Conservation (phyloP, 768 basidiomycete species). For the Boletus huronensis region DNA sequence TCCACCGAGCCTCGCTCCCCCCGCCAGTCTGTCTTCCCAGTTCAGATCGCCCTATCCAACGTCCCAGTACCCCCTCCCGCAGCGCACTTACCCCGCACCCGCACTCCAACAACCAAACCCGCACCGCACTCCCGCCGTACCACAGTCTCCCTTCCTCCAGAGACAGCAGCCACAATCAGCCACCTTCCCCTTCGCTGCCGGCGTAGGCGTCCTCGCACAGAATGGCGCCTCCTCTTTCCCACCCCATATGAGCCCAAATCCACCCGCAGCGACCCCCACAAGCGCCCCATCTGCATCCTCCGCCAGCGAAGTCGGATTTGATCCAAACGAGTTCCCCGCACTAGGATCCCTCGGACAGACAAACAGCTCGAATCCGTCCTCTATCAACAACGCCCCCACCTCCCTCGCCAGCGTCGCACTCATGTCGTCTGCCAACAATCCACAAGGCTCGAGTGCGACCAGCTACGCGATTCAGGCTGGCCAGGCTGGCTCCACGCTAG, state of each 20-base stretch:
- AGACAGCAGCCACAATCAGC: constrained; percentile 44
- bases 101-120: constrained; percentile 52
- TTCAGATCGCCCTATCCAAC: constrained; percentile 54
- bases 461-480: constrained; percentile 86
- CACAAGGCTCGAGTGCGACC: constrained; percentile 39
- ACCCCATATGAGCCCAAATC: constrained; percentile 54
- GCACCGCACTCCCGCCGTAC: constrained; percentile 57
- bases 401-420: constrained; percentile 23
- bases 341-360: constrained; percentile 62
- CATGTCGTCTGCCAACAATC: constrained; percentile 29
- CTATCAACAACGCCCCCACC: constrained; percentile 30
- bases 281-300: constrained; percentile 61
- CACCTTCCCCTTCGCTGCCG: constrained; percentile 57
- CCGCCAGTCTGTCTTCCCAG: constrained; percentile 57
- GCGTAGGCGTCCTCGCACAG: constrained; percentile 46
- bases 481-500: constrained; percentile 35
- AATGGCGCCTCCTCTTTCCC: constrained; percentile 54
- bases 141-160: constrained; percentile 62
- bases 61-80: constrained; percentile 31
- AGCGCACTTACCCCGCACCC: constrained; percentile 34
- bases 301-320: constrained; percentile 71
- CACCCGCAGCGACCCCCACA: constrained; percentile 35
- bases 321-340: constrained; percentile 87
- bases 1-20: constrained; percentile 69
- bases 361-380: constrained; percentile 37